phyloP scores from a whole-genome alignment of 768 basidiomycete species.

The Kwoniella shandongensis region DNA sequence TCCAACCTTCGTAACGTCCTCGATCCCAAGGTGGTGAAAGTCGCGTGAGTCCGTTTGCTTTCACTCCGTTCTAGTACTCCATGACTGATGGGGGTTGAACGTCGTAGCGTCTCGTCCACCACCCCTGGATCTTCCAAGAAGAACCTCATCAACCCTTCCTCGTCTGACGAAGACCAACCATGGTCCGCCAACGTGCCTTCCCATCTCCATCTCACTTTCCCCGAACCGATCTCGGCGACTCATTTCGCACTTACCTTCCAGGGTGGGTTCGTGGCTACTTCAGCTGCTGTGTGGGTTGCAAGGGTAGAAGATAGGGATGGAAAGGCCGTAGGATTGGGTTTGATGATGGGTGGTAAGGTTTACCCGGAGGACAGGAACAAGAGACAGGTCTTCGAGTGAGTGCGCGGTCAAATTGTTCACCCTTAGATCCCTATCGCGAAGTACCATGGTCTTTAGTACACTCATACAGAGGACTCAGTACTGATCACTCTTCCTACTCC shows the following conservation, averaged over 20 bases:
- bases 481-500: too few relatives aligned
- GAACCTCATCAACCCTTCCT: constrained; percentile 22
- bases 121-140: constrained; percentile 30
- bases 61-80: background rate
- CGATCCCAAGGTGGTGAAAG: constrained; percentile 6
- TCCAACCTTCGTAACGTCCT: constrained; percentile 10
- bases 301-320: constrained; percentile 14
- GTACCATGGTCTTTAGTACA: too few relatives aligned
- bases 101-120: constrained; percentile 16
- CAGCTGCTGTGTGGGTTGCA: constrained; percentile 40
- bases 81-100: background rate
- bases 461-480: too few relatives aligned
- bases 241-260: constrained; percentile 52
- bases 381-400: constrained; percentile 47
- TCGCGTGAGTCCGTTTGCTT: constrained; percentile 5
- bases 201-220: constrained; percentile 41
- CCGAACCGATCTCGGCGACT: constrained; percentile 33
- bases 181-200: constrained; percentile 41
- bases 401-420: background rate
- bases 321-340: constrained; percentile 31
- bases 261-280: constrained; percentile 48
- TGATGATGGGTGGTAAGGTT: constrained; percentile 44
- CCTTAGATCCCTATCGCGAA: too few relatives aligned
- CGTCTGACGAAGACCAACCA: constrained; percentile 23
- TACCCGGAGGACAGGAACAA: constrained; percentile 49